These are phyloP conservation scores for Gentiana macrophylla DNA, from an alignment of 257 asterid species.

Conservation along the genomic window DNA sequence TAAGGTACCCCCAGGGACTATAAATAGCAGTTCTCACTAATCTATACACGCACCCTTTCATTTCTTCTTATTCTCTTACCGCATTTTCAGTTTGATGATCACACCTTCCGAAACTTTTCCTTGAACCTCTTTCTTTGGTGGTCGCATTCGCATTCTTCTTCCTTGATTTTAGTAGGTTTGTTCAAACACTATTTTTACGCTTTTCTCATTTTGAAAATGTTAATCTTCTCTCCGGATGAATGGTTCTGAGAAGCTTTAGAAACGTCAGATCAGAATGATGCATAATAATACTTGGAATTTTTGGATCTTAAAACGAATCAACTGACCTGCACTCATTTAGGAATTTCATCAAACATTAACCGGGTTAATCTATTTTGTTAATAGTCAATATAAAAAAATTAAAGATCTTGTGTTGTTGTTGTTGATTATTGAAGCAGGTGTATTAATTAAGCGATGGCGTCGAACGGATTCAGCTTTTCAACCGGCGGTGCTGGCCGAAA, in stretches of 20 bases:
- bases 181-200: too few species aligned
- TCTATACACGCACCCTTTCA: slow-evolving; percentile 4
- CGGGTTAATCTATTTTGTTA: too few species aligned
- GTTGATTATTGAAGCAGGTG: not conserved
- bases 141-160: too few species aligned
- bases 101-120: not conserved
- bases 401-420: not conserved
- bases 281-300: not conserved
- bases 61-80: not conserved
- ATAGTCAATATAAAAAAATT: not conserved
- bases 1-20: slow-evolving; percentile 9
- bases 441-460: slow-evolving; percentile 2
- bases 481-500: slow-evolving; percentile 28
- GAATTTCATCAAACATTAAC: not conserved
- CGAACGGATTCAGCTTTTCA: slow-evolving; percentile 33
- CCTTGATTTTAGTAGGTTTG: too few species aligned
- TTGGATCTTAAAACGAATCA: not conserved
- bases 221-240: too few species aligned
- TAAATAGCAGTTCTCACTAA: slow-evolving; percentile 2
- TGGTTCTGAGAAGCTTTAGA: not conserved
- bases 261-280: not conserved
- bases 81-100: slow-evolving; percentile 7
- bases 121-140: not conserved
- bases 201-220: too few species aligned
- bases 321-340: not conserved